Evolutionary conservation across 108 stramenopile genomes (phyloP), one percentile per base, ranked within the genome.

Genomic region (Mayamaea pseudoterrestris): DNA sequence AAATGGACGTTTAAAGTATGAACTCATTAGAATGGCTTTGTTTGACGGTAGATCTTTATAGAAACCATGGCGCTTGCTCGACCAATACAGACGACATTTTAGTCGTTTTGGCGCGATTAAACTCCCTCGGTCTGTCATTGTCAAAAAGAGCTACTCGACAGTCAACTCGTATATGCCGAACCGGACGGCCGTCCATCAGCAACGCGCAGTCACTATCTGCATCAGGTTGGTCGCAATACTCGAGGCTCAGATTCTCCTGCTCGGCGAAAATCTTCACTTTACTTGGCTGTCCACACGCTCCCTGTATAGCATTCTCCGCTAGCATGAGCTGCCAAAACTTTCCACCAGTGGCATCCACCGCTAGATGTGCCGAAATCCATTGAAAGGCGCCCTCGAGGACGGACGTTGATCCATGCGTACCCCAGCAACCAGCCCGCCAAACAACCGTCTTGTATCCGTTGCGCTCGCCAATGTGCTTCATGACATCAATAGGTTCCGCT

Each of bases 321-420:
- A 91, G 47, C 77, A 91, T 91, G 1, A 80, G 68, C 41, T 91
- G 89, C 89, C 89, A 91, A 49, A 86, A 91, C 39, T 69, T 73
- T 8, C 89, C 89, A 30, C 89, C 89, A 8, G 62, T 56, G 16
- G 83, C 82, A 60, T 81, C 84, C 0, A 91, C 89, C 8, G 89
- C 89, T 25, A 91, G 53, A 55, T 91, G 89, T 8, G 89, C 83
- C 7, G 76, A 79, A n/a, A 86, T 79, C 41, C 76, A 70, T 53
- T 86, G 84, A 34, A 91, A 91, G 16, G 89, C 89, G n/a, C 89
- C 89, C 6, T 50, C 65, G 41, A 83, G 35, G 43, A 91, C 82
- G 0, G 78, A 57, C 52, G 77, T 43, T 13, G 84, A 81, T 22
- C 76, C 75, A 0, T 71, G 57, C 31, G 71, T 50, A 43, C 84